Conservation (phyloP, 2,329 filamentous ascomycete genomes). For the Fusarium sp. region DNA sequence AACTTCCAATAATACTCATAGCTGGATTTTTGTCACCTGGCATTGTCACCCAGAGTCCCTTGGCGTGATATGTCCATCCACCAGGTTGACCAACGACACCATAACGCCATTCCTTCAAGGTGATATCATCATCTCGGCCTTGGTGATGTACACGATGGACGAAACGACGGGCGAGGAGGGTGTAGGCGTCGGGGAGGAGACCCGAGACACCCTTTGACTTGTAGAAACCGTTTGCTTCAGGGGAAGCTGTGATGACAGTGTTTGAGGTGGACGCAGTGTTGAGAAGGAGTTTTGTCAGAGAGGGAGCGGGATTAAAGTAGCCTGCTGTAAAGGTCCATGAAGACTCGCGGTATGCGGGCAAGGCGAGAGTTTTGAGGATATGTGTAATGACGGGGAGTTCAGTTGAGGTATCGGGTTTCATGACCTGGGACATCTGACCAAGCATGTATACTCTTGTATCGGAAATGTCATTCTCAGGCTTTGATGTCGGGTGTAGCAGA, state of each 20-base stretch:
- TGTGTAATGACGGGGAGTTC: slow-evolving; percentile 85
- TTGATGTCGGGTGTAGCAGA: slow-evolving; percentile 65
- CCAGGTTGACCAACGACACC: slow-evolving; percentile 83
- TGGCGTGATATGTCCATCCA: slow-evolving; percentile 98
- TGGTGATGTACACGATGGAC: slow-evolving; percentile 67
- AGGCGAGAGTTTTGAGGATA: slow-evolving; percentile 76
- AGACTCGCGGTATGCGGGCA: slow-evolving; percentile 72
- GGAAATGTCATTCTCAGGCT: slow-evolving; percentile 44
- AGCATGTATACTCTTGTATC: slow-evolving; percentile 87
- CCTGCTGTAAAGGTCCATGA: slow-evolving; percentile 97
- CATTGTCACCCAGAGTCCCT: slow-evolving; percentile 90
- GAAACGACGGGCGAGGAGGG: slow-evolving; percentile 85
- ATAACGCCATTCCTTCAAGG: slow-evolving; percentile 86
- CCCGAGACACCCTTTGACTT: slow-evolving; percentile 88
- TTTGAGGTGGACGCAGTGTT: slow-evolving; percentile 76
- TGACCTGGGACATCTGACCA: slow-evolving; percentile 86
- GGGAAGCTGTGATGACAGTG: slow-evolving; percentile 91
- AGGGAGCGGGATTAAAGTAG: slow-evolving; percentile 96
- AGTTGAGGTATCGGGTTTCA: slow-evolving; percentile 83
- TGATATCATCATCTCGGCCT: slow-evolving; percentile 67
- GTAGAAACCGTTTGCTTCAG: slow-evolving; percentile 96
- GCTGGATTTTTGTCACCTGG: slow-evolving; percentile 74
- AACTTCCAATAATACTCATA: slow-evolving; percentile 87
- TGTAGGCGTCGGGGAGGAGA: slow-evolving; percentile 92
- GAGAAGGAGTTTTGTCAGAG: slow-evolving; percentile 83